A percentile compares a stretch with the other conserved stretches of the same genome.
phyloP scores from a whole-genome alignment of 1,284 basidiomycete genomes.

The Puccinia polysora region DNA sequence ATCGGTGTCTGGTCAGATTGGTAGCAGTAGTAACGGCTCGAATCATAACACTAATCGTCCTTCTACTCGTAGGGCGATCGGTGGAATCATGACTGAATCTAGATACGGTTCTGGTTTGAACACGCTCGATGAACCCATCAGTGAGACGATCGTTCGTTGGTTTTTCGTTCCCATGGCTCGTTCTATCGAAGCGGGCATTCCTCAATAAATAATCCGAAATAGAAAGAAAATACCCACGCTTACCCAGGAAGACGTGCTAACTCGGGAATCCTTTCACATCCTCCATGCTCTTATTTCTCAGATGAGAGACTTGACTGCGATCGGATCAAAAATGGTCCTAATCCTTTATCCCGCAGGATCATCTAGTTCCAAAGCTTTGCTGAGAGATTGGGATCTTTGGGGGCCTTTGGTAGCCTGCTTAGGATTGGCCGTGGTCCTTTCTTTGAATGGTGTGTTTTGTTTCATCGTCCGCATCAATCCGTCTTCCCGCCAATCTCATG shows the following conservation, averaged over 20 bases:
- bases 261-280: too few relatives aligned
- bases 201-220: too few relatives aligned
- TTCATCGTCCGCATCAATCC: too few relatives aligned
- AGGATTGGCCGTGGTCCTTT: conserved; percentile 76
- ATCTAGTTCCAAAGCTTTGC: conserved; percentile 62
- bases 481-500: too few relatives aligned
- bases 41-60: conserved; percentile 45
- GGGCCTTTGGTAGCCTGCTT: conserved; percentile 83
- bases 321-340: conserved; percentile 84
- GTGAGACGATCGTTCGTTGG: conserved; percentile 74
- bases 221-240: too few relatives aligned
- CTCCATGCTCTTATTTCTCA: conserved; percentile 52
- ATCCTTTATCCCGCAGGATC: conserved; percentile 69
- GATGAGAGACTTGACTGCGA: conserved; percentile 79
- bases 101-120: conserved; percentile 69
- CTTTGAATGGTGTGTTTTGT: conserved; percentile 66
- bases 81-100: conserved; percentile 79
- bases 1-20: conserved; percentile 68
- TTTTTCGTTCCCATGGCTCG: neutral
- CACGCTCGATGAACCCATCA: conserved; percentile 85
- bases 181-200: neutral
- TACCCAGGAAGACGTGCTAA: too few relatives aligned
- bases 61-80: conserved; percentile 62
- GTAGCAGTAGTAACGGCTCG: conserved; percentile 56
- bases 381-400: conserved; percentile 93